These are phyloP conservation scores for Leonotis leonurus DNA, from an alignment of 257 asterid species.

Conservation along the genomic window DNA sequence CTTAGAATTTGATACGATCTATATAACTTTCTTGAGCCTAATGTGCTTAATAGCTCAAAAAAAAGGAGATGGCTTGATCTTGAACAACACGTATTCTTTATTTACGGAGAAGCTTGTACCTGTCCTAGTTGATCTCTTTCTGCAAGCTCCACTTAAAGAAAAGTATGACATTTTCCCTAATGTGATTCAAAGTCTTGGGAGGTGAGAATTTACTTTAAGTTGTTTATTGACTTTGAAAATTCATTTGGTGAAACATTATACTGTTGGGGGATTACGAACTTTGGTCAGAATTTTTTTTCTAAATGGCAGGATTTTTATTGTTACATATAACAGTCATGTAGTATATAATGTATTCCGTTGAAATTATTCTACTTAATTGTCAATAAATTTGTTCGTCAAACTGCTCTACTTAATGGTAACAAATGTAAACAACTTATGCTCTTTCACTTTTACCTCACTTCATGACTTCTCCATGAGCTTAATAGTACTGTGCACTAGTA, in stretches of 20 bases:
- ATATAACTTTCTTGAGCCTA: slow-evolving; percentile 19
- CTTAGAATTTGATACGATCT: slow-evolving; percentile 9
- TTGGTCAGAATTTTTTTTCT: neutral
- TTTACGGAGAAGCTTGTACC: slow-evolving; percentile 87
- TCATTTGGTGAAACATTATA: neutral
- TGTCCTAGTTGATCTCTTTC: slow-evolving; percentile 64
- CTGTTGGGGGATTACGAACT: neutral
- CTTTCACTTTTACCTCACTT: neutral
- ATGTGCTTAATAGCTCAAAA: slow-evolving; percentile 34
- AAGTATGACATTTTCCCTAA: slow-evolving; percentile 55
- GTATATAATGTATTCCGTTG: neutral
- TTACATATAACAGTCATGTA: neutral
- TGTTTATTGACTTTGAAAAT: neutral
- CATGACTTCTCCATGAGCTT: neutral
- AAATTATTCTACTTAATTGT: neutral
- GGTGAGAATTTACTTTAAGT: slow-evolving; percentile 43
- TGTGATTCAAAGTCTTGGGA: slow-evolving; percentile 79
- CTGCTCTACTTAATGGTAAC: neutral
- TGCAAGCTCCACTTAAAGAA: slow-evolving; percentile 71
- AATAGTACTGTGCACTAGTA: neutral
- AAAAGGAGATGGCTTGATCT: slow-evolving; percentile 33
- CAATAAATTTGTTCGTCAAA: neutral
- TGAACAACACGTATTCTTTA: slow-evolving; percentile 35
- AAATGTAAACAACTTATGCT: neutral
- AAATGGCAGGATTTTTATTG: neutral